Base-by-base conservation (phyloP, 345 rosid genomes). In the Eucalyptus caleyi region DNA sequence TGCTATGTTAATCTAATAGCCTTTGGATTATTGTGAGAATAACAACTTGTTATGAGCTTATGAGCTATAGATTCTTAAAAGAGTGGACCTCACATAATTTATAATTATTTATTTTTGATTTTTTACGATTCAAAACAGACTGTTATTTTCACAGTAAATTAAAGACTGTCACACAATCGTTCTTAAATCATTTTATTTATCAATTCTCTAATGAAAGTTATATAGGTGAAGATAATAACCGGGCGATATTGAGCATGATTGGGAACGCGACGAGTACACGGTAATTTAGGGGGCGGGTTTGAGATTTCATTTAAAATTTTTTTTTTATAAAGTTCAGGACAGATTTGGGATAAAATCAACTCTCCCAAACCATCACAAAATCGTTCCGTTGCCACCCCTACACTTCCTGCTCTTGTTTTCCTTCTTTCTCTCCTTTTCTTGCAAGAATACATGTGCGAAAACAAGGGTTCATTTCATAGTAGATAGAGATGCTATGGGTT, bases 81-180 rank as follows among this genome's bases (percentile, higher is more conserved):
- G n/a, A n/a, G 5, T 53, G 4, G 5, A 53, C 5, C 26, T 21
- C 11, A 53, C 11, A 53, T 53, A 53, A 21, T 53, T 53, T 53
- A 53, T 8, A 53, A 53, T 53, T 53, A 53, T 53, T 53, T 53
- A 53, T 53, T 53, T 4, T 53, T 53, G 1, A 21, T 53, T 53
- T 53, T 53, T 53, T 53, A 2, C 0, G 1, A 2, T 21, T 53
- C 11, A 53, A 53, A 53, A 19, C 1, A 19, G 2, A 53, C 2
- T 8, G 1, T 53, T 53, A 53, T 53, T 53, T 11, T 53, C 11
- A 21, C 26, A 53, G 5, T 21, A 53, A 53, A 21, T 53, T 53
- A 53, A 53, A 53, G 2, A 53, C 2, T 8, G 1, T 53, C 26
- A 8, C 4, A 2, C 59, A 53, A 21, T 53, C 11, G 4, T 53